A percentile compares a stretch with the other conserved stretches of the same genome.
Conservation (phyloP, 1,139 yeast genomes). For the Suhomyces coccinellae region DNA sequence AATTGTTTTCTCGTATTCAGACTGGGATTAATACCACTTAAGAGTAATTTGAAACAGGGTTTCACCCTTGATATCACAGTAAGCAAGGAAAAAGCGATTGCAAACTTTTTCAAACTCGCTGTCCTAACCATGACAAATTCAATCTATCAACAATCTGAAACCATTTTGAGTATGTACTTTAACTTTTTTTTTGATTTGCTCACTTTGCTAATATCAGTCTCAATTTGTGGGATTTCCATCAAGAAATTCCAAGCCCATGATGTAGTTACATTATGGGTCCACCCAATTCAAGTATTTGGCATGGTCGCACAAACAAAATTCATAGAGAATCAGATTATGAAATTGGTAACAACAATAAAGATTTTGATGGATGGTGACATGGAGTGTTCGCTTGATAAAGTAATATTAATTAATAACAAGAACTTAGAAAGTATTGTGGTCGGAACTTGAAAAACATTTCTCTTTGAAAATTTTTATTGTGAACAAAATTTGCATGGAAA, state of each 20-base stretch:
- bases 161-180: neutral
- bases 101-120: constrained; percentile 8
- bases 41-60: constrained; percentile 35
- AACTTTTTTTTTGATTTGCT: neutral
- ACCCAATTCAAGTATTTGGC: constrained; percentile 5
- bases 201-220: constrained; percentile 9
- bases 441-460: neutral
- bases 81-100: neutral
- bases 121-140: constrained; percentile 9
- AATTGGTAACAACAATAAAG: neutral
- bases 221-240: constrained; percentile 11
- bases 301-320: neutral
- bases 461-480: no score
- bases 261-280: constrained; percentile 7
- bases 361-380: neutral
- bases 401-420: constrained; percentile 4
- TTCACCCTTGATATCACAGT: constrained; percentile 26
- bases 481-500: no score
- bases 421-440: neutral
- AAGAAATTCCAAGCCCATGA: neutral
- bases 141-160: constrained; percentile 9
- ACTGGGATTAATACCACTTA: constrained; percentile 14
- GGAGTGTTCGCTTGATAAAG: neutral
- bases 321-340: neutral
- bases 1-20: constrained; percentile 11